Conservation (phyloP, 208 protist genomes). For the Leishmania martiniquensis region DNA sequence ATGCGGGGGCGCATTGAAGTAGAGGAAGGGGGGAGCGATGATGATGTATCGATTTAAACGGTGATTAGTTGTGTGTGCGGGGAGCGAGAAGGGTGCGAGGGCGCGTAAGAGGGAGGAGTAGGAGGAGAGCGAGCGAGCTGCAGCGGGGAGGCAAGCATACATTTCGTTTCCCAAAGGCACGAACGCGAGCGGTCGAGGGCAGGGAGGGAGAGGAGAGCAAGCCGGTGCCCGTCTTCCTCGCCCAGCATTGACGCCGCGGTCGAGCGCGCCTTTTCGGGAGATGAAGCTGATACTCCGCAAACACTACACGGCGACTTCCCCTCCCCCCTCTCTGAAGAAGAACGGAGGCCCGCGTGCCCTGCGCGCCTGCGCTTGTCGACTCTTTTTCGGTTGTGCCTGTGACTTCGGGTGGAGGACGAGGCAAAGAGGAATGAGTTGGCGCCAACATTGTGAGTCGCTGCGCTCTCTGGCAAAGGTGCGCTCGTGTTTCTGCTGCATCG, state of each 20-base stretch:
- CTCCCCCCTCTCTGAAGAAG: too few relatives aligned
- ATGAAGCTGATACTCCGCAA: too few relatives aligned
- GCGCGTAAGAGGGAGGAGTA: neutral
- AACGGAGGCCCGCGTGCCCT: too few relatives aligned
- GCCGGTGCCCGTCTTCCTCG: neutral
- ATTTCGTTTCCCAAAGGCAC: neutral
- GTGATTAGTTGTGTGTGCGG: neutral
- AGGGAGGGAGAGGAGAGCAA: neutral
- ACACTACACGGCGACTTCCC: too few relatives aligned
- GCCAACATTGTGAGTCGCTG: neutral
- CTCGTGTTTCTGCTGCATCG: neutral
- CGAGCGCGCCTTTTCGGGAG: too few relatives aligned
- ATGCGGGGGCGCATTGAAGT: neutral
- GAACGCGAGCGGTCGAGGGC: neutral
- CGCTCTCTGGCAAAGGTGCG: neutral
- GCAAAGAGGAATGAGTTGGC: neutral
- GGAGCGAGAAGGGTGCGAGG: neutral
- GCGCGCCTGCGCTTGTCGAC: too few relatives aligned
- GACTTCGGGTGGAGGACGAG: neutral
- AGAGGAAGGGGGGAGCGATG: neutral
- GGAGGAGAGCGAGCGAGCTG: too few relatives aligned
- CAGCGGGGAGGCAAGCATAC: neutral
- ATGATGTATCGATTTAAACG: neutral
- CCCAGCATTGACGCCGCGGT: neutral
- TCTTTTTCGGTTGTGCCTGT: neutral